Evolutionary conservation across 805 yeast species (phyloP).

Genomic region (Lachancea fermentati): DNA sequence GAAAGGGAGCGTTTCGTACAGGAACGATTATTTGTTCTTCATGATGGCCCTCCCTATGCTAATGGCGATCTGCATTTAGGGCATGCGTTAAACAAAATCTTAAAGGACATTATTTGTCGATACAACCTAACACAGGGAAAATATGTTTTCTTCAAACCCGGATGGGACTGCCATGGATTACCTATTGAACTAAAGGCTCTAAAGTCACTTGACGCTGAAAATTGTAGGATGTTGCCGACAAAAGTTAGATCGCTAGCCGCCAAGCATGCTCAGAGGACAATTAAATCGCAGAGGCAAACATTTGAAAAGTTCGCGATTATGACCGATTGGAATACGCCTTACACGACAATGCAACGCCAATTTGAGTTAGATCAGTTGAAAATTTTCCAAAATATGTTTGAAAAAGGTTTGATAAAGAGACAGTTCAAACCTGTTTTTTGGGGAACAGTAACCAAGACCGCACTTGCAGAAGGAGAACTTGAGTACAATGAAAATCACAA

Average conservation of each 20-base stretch:
- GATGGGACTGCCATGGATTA: conserved; percentile 99
- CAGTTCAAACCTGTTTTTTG: conserved; percentile 95
- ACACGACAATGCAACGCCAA: conserved; percentile 62
- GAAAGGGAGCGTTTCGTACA: conserved; percentile 20
- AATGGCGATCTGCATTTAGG: conserved; percentile 91
- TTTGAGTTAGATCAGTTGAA: conserved; percentile 73
- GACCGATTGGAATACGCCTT: conserved; percentile 74
- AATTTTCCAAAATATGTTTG: conserved; percentile 61
- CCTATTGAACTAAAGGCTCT: conserved; percentile 92
- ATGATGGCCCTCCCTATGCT: conserved; percentile 99
- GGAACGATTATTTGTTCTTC: conserved; percentile 56
- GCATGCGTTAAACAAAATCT: conserved; percentile 83
- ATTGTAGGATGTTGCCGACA: conserved; percentile 32
- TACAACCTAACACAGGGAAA: conserved; percentile 59
- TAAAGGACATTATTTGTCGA: conserved; percentile 81
- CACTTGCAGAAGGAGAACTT: conserved; percentile 93
- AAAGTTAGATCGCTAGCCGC: conserved; percentile 64
- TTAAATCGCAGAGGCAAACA: conserved; percentile 53
- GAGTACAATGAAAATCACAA: conserved; percentile 73
- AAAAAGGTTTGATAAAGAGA: conserved; percentile 64
- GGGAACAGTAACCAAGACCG: conserved; percentile 93
- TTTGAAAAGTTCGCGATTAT: conserved; percentile 72
- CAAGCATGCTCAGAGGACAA: conserved; percentile 62
- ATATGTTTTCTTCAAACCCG: conserved; percentile 71
- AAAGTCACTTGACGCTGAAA: conserved; percentile 37